Conservation (phyloP, 75 land plant species). For the Selaginella tamariscina region DNA sequence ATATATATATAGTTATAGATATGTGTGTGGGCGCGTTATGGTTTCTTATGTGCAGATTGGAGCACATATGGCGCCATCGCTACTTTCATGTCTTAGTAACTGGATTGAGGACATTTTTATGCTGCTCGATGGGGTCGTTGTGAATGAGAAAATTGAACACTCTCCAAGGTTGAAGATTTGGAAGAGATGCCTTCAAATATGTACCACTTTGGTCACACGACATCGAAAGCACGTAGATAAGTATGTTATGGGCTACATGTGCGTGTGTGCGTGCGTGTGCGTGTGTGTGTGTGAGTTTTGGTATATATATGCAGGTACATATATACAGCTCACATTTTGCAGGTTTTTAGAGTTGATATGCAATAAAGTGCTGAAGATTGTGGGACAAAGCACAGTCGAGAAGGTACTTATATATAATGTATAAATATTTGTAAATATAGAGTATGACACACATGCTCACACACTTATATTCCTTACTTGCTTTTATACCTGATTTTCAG, state of each 20-base stretch:
- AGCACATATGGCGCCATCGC: slow-evolving; percentile 66
- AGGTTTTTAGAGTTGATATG: slow-evolving; percentile 58
- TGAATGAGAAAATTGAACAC: slow-evolving; percentile 26
- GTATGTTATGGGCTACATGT: slow-evolving; percentile 24
- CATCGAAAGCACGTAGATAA: slow-evolving; percentile 68
- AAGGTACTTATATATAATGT: slow-evolving; percentile 22
- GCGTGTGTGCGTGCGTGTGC: neutral
- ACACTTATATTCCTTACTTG: too few species aligned
- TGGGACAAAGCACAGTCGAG: slow-evolving; percentile 25
- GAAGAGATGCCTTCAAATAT: slow-evolving; percentile 59
- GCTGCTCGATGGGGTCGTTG: slow-evolving; percentile 34
- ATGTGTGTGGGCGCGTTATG: too few species aligned
- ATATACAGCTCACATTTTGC: too few species aligned
- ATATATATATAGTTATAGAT: too few species aligned
- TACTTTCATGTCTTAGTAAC: slow-evolving; percentile 35
- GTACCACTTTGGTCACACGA: slow-evolving; percentile 53
- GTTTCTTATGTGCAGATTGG: slow-evolving; percentile 38
- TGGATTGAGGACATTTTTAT: slow-evolving; percentile 42
- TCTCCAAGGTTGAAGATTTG: slow-evolving; percentile 41
- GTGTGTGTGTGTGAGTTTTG: neutral
- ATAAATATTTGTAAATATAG: neutral
- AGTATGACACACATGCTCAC: too few species aligned
- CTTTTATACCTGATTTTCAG: slow-evolving; percentile 33
- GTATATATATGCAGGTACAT: too few species aligned
- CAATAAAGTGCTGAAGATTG: slow-evolving; percentile 32